Conservation (phyloP, 768 basidiomycete genomes). For the Kondoa subrosea region DNA sequence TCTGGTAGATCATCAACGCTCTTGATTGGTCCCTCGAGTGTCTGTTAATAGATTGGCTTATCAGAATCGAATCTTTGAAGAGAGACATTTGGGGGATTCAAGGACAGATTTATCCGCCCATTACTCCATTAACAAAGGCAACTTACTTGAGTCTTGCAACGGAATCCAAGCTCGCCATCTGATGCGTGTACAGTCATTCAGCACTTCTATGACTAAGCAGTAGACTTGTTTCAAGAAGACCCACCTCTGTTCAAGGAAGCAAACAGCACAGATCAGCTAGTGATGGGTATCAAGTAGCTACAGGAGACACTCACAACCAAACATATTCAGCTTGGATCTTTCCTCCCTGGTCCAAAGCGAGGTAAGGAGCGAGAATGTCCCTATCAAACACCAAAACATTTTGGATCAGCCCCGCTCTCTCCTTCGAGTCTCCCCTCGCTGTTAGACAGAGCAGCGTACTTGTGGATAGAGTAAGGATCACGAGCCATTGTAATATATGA, state of each 20-base stretch:
- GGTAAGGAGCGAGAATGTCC: slow-evolving; percentile 37
- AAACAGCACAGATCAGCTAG: background rate
- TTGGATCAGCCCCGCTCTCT: too few relatives aligned
- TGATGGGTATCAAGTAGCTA: background rate
- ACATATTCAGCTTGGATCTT: slow-evolving; percentile 71
- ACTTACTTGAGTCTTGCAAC: slow-evolving; percentile 85
- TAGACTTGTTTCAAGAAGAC: background rate
- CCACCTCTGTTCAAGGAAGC: background rate
- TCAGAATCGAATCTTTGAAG: too few relatives aligned
- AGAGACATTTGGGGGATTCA: too few relatives aligned
- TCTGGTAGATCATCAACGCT: slow-evolving; percentile 80
- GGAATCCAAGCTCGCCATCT: slow-evolving; percentile 82
- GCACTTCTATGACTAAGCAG: background rate
- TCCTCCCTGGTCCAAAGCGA: slow-evolving; percentile 72
- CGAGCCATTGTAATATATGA: background rate
- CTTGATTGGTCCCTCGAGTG: slow-evolving; percentile 66
- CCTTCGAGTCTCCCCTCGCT: too few relatives aligned
- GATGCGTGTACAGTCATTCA: slow-evolving; percentile 33
- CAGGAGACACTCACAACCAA: slow-evolving; percentile 10
- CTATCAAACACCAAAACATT: too few relatives aligned
- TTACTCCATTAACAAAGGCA: background rate
- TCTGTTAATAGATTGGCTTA: slow-evolving; percentile 43
- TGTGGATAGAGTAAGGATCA: background rate
- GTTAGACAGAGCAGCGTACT: background rate
- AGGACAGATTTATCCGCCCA: background rate